These are phyloP conservation scores for Calonectria pseudoturangicola DNA, from an alignment of 2,329 filamentous ascomycete species.

Conservation along the genomic window DNA sequence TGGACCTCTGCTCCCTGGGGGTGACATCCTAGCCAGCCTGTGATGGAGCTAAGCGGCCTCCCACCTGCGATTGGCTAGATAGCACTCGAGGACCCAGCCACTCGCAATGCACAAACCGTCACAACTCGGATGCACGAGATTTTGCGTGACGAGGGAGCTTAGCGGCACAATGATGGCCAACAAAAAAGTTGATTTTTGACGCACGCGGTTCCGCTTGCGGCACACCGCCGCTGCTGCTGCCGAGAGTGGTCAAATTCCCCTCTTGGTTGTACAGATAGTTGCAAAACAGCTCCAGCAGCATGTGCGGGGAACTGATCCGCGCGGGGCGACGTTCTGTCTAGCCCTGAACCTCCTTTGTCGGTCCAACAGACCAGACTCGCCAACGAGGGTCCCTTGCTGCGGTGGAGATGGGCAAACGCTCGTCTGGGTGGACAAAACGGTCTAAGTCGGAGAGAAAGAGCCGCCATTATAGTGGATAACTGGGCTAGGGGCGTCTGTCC, in stretches of 20 bases:
- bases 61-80: conserved; percentile 46
- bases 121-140: conserved; percentile 44
- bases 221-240: conserved; percentile 52
- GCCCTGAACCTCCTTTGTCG: conserved; percentile 5
- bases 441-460: conserved; percentile 33
- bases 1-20: conserved; percentile 32
- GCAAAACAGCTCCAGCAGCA: conserved; percentile 14
- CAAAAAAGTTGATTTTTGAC: conserved; percentile 44
- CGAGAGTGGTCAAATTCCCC: conserved; percentile 21
- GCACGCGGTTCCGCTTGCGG: conserved; percentile 43
- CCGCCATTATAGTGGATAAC: conserved; percentile 30
- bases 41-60: conserved; percentile 45
- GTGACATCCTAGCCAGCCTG: conserved; percentile 43
- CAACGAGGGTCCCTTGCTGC: conserved; percentile 32
- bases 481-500: conserved; percentile 20
- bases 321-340: conserved; percentile 24
- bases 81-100: conserved; percentile 40
- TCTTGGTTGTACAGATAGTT: conserved; percentile 6
- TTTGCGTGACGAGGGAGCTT: conserved; percentile 46
- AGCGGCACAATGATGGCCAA: conserved; percentile 43
- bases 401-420: conserved; percentile 25
- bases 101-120: conserved; percentile 50
- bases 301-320: conserved; percentile 20
- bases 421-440: conserved; percentile 32
- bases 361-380: conserved; percentile 7